Base-by-base conservation (phyloP, 345 rosid species). In the Populus ilicifolia region DNA sequence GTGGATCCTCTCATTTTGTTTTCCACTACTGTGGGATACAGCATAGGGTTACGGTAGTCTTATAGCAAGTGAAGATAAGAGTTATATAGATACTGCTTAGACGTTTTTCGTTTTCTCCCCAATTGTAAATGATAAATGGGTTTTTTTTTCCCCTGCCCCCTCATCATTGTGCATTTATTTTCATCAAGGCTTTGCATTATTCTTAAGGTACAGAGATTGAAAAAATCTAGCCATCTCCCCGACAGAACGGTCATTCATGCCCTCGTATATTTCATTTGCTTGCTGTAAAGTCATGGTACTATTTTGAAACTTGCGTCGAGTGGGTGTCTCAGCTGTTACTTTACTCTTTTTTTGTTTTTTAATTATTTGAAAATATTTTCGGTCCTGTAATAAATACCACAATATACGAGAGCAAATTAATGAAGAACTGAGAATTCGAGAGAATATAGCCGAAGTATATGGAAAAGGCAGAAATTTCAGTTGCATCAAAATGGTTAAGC, bases 61-160 rank as follows among this genome's bases (percentile, higher is more conserved):
- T 29, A 73, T 75, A 62, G 75, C 41, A 27, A 63, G 56, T 69
- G 38, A 6, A 79, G 76, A 39, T 76, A 68, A 41, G 39, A 67
- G 25, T 67, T 67, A 1, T 29, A 77, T 43, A 59, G 74, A 70
- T 38, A 63, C 36, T 36, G 68, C 48, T 20, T 68, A 8, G 50
- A 23, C 9, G 1, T 62, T 72, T 68, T 38, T 66, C 21, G 14
- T 20, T 23, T 16, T 41, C 38, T 38, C 25, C 72, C 78, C 20
- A 23, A 30, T 36, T 77, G 79, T 76, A 75, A 69, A 81, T 78
- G 80, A 63, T 68, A 75, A 3, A 59, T 10, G 64, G 84, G 75
- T 54, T 66, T 17, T 41, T 72, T 27, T 30, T 56, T 39, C 46
- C 39, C 36, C 16, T 41, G 44, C 11, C 38, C 43, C 18, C 14